These are phyloP conservation scores for Neoascochyta sp. DNA, from an alignment of 2,329 filamentous ascomycete species.

Conservation along the genomic window DNA sequence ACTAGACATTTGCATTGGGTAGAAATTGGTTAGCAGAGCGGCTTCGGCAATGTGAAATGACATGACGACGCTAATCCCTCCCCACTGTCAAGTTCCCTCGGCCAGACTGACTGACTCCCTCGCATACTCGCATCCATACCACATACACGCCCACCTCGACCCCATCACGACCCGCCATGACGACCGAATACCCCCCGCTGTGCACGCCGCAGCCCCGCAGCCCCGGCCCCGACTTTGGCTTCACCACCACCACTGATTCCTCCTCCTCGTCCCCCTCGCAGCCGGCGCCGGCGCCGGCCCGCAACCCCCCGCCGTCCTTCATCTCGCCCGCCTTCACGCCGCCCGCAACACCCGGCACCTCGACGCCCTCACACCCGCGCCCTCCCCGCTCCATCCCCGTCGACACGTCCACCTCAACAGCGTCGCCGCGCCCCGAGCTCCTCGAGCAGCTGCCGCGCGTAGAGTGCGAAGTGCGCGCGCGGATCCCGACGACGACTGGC, in stretches of 20 bases:
- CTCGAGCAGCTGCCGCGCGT: conserved; percentile 76
- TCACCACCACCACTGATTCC: no score
- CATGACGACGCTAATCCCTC: conserved; percentile 4
- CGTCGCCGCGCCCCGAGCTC: conserved; percentile 62
- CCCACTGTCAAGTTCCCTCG: conserved; percentile 15
- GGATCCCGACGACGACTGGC: conserved; percentile 87
- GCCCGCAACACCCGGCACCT: conserved; percentile 35
- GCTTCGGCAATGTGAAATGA: conserved; percentile 11
- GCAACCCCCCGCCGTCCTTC: conserved; percentile 41
- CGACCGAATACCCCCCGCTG: no score
- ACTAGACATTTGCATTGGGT: no score
- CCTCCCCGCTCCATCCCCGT: conserved; percentile 44
- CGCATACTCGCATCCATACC: neutral
- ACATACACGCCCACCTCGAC: neutral
- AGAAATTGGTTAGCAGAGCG: no score
- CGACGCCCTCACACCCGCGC: conserved; percentile 33
- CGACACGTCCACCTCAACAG: conserved; percentile 32
- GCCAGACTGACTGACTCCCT: conserved; percentile 3
- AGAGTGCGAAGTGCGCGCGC: conserved; percentile 88
- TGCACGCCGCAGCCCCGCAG: conserved; percentile 52
- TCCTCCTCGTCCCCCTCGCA: no score
- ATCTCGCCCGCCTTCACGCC: conserved; percentile 47
- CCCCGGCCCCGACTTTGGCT: conserved; percentile 39
- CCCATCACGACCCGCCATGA: no score
- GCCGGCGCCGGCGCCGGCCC: conserved; percentile 12